Base-by-base conservation (phyloP, 208 protist genomes). In the Crithidia brevicula region DNA sequence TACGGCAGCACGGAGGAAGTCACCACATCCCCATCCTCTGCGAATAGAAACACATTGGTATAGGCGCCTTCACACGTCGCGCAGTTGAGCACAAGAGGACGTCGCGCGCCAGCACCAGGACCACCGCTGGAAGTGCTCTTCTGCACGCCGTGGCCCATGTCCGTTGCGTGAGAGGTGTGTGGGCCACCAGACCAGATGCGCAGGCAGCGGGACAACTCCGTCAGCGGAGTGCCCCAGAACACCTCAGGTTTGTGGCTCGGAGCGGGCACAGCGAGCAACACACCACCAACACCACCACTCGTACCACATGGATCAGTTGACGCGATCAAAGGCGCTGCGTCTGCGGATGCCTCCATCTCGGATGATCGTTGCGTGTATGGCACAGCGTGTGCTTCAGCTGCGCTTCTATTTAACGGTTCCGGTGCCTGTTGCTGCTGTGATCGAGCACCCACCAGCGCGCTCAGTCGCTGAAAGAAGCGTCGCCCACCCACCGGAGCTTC, bases 31-130 rank as follows among this genome's bases (percentile, higher is more conserved):
- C 30, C 73, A 6, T 30, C 61, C 6, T 81, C 66, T 9, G 75
- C 69, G 45, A 84, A 78, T 18, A 93, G 58, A 27, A 80, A 50
- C 31, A 85, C 71, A n/a, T 74, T 84, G 31, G 80, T 20, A 50
- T 76, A 80, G 4, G 63, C 69, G 0, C 87, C 87, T 47, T 93
- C 87, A 49, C 87, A 93, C 16, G 85, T 93, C 15, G 82, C 83
- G 28, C 82, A 84, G 43, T 82, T 75, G 18, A 93, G 58, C 45
- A 79, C 57, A 6, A 82, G 66, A 6, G 69, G 69, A 10, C 52
- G 61, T 11, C 46, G 69, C 15, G 27, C 47, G 1, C 25, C 13
- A 20, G 33, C 56, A 13, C 25, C 6, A 16, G 30, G 49, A 3
- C 11, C 1, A 23, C 40, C 20, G 45, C n/a, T n/a, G n/a, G n/a